phyloP scores from a whole-genome alignment of 192 early-diverging fungal genomes.

The Podila horticola region DNA sequence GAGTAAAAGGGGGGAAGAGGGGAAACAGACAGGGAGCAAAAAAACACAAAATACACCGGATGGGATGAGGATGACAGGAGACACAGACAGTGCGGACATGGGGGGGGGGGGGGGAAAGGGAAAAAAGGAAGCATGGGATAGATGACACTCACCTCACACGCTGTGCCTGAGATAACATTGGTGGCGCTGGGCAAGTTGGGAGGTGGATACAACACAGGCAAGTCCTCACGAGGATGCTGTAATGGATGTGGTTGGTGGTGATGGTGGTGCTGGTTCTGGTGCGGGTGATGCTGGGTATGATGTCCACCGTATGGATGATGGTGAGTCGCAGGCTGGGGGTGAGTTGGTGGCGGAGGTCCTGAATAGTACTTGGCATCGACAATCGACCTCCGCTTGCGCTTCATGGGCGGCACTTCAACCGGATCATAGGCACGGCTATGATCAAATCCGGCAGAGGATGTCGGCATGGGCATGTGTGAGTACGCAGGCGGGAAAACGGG shows the following conservation, averaged over 20 bases:
- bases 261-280: background rate
- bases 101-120: too few species aligned
- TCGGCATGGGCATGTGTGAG: background rate
- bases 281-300: background rate
- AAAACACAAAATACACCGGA: background rate
- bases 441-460: background rate
- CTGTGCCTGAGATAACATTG: background rate
- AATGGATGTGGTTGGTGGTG: background rate
- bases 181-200: conserved; percentile 1
- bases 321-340: background rate
- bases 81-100: background rate
- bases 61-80: background rate
- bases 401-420: conserved; percentile 6
- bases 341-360: conserved; percentile 12
- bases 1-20: background rate
- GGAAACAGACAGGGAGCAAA: background rate
- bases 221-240: background rate
- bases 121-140: background rate
- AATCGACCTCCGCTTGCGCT: conserved; percentile 31
- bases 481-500: background rate
- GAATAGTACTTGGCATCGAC: conserved; percentile 19
- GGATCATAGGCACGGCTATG: background rate
- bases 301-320: background rate
- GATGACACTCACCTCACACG: conserved; percentile 4
- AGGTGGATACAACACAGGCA: background rate